A percentile compares a stretch with the other conserved stretches of the same genome.
Evolutionary conservation across 2,329 filamentous ascomycete species (phyloP).

Genomic region (Verticillium albo-atrum): DNA sequence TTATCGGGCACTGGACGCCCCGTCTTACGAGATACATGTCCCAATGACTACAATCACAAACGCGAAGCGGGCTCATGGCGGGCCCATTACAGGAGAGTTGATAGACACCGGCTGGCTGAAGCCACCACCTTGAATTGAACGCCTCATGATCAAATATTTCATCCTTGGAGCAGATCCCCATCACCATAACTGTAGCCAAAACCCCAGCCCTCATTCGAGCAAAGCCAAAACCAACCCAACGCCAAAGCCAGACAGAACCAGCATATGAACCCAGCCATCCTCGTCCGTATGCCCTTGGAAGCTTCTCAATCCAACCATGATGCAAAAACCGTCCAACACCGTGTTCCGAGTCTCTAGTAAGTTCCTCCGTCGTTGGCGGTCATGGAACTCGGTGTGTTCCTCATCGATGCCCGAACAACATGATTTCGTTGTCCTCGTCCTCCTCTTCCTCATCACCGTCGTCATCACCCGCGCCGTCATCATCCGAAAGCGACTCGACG

Average conservation of each 20-base stretch:
- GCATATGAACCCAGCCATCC: not conserved
- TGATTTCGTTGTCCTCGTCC: conserved; percentile 45
- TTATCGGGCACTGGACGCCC: not conserved
- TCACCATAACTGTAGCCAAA: not conserved
- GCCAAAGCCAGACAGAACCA: not conserved
- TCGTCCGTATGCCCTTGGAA: not conserved
- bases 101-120: not conserved
- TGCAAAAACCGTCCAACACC: not conserved
- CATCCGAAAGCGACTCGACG: conserved; percentile 36
- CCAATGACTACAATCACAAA: not conserved
- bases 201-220: not conserved
- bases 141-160: not conserved
- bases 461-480: conserved; percentile 38
- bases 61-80: not conserved
- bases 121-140: not conserved
- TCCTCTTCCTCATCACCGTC: conserved; percentile 45
- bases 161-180: not conserved
- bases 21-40: not conserved
- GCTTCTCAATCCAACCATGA: not conserved
- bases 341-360: not conserved
- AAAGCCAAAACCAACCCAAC: not conserved
- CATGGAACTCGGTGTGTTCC: not conserved
- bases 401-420: conserved; percentile 45
- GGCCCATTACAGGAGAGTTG: not conserved
- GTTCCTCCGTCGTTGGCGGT: not conserved